Percentiles rank a stretch among this genome's conserved stretches.
Evolutionary conservation across 345 rosid genomes (phyloP).

Genomic region (Angophora floribunda): DNA sequence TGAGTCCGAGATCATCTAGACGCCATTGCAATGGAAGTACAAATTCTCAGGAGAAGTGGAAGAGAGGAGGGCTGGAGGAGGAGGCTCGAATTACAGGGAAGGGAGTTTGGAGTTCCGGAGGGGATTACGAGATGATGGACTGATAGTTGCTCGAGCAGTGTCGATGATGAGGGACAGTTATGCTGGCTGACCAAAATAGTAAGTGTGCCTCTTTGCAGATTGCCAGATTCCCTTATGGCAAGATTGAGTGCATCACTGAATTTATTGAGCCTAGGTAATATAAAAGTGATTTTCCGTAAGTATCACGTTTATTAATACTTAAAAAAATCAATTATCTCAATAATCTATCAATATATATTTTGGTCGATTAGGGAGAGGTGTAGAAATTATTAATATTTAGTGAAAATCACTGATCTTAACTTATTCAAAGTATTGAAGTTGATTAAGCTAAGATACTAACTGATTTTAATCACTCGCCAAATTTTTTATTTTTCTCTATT

Average conservation of each 20-base stretch:
- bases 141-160: neutral
- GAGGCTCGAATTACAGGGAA: neutral
- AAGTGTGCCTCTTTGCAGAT: neutral
- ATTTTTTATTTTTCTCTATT: neutral
- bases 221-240: neutral
- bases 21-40: neutral
- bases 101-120: neutral
- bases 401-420: neutral
- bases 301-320: no score
- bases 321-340: neutral
- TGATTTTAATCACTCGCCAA: neutral
- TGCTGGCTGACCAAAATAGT: neutral
- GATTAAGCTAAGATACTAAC: neutral
- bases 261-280: neutral
- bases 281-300: neutral
- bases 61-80: neutral
- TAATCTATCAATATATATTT: no score
- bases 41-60: neutral
- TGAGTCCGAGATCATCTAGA: neutral
- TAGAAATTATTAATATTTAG: neutral
- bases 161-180: neutral
- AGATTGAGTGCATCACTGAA: neutral
- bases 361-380: no score
- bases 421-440: neutral
- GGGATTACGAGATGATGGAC: neutral